Conservation (phyloP, 306 rosid species). For the Trichosanthes truncata region DNA sequence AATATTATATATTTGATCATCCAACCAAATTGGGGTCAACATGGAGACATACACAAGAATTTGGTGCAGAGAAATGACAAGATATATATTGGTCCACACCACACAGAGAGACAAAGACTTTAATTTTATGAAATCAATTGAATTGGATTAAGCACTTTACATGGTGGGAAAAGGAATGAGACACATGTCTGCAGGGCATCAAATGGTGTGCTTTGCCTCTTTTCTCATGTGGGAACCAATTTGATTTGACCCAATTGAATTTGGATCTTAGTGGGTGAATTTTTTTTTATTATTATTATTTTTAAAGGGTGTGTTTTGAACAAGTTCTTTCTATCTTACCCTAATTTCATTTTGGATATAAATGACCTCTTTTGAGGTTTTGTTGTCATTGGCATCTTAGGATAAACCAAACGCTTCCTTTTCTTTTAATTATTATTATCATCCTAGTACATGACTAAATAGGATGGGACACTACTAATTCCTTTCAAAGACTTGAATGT, state of each 20-base stretch:
- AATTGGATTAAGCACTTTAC: background rate
- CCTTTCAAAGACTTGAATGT: too few relatives aligned
- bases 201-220: background rate
- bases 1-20: background rate
- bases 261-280: background rate
- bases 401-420: background rate
- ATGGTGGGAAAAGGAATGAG: conserved; percentile 5
- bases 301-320: background rate
- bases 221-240: background rate
- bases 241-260: background rate
- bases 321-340: background rate
- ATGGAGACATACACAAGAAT: background rate
- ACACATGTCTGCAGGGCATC: conserved; percentile 4
- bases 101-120: background rate
- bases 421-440: too few relatives aligned
- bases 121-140: background rate
- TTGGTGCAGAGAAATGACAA: background rate
- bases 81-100: background rate
- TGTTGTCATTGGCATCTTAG: background rate
- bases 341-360: background rate
- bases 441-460: background rate
- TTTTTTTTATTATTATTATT: too few relatives aligned
- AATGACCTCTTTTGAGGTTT: background rate
- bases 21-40: background rate
- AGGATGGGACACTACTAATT: background rate